Percentiles rank a stretch among this genome's conserved stretches.
Conservation (phyloP, 176 grass and related monocot genomes). For the Cenchrus fungigraminus region DNA sequence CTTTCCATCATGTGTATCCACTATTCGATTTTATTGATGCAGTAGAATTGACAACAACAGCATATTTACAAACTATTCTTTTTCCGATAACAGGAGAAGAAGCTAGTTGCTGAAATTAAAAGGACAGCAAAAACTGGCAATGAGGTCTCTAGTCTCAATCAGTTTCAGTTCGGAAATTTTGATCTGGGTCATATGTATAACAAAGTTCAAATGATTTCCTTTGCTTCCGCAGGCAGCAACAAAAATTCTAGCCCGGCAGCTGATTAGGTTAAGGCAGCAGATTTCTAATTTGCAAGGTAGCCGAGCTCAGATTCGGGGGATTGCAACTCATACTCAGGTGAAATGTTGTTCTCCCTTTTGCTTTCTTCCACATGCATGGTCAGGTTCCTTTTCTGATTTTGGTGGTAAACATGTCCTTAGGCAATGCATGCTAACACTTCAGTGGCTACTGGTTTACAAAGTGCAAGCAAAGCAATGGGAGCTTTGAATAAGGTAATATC, state of each 20-base stretch:
- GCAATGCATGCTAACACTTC: conserved; percentile 94
- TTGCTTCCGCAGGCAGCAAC: conserved; percentile 73
- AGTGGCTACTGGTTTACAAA: conserved; percentile 84
- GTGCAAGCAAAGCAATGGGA: conserved; percentile 91
- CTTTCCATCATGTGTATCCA: conserved; percentile 22
- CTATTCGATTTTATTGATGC: conserved; percentile 22
- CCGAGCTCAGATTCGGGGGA: conserved; percentile 86
- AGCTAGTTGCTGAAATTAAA: conserved; percentile 93
- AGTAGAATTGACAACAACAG: conserved; percentile 16
- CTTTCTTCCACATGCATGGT: conserved; percentile 16
- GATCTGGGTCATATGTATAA: background rate
- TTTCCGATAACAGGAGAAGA: conserved; percentile 79
- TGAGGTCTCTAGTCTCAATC: conserved; percentile 60
- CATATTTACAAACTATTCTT: background rate
- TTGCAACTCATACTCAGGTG: conserved; percentile 90
- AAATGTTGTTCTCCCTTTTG: conserved; percentile 34
- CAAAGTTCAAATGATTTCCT: conserved; percentile 18
- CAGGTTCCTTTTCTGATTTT: conserved; percentile 17
- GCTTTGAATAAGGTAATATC: conserved; percentile 83
- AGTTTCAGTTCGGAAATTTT: conserved; percentile 15
- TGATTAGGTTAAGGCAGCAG: conserved; percentile 94
- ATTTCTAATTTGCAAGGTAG: conserved; percentile 94
- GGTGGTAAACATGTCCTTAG: conserved; percentile 42
- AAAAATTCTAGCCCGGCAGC: conserved; percentile 82
- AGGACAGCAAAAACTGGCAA: conserved; percentile 98